phyloP scores from a whole-genome alignment of 140 eudicot genomes.

The Stevia rebaudiana region DNA sequence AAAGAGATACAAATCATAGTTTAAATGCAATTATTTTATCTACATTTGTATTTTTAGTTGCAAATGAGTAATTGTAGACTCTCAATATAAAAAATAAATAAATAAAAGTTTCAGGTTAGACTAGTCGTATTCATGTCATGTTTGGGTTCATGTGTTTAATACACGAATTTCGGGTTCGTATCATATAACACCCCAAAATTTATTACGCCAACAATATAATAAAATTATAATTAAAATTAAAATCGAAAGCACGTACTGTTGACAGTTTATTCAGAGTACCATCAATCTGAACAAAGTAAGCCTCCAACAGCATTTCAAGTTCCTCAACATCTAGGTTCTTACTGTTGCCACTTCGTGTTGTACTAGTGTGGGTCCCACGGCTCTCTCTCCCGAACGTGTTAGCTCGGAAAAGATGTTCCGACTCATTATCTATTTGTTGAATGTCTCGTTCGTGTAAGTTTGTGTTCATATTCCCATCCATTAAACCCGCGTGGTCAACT shows the following conservation, averaged over 20 bases:
- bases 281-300: slow-evolving; percentile 20
- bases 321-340: slow-evolving; percentile 71
- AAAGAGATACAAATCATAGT: background rate
- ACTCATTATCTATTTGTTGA: slow-evolving; percentile 21
- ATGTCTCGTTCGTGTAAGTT: slow-evolving; percentile 3
- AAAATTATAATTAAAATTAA: background rate
- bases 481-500: slow-evolving; percentile 32
- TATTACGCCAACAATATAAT: background rate
- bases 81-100: background rate
- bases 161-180: background rate
- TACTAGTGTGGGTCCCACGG: slow-evolving; percentile 46
- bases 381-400: slow-evolving; percentile 43
- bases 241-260: slow-evolving; percentile 34
- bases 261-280: slow-evolving; percentile 59
- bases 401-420: slow-evolving; percentile 34
- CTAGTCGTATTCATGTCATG: background rate
- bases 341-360: slow-evolving; percentile 42
- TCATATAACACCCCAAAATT: background rate
- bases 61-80: background rate
- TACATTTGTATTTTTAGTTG: background rate
- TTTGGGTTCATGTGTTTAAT: background rate
- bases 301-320: slow-evolving; percentile 63
- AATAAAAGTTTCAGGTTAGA: background rate
- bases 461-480: slow-evolving; percentile 16
- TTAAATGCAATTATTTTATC: background rate